Base-by-base conservation (phyloP, 495 filamentous ascomycete species). In the Penicillium cinerascens region DNA sequence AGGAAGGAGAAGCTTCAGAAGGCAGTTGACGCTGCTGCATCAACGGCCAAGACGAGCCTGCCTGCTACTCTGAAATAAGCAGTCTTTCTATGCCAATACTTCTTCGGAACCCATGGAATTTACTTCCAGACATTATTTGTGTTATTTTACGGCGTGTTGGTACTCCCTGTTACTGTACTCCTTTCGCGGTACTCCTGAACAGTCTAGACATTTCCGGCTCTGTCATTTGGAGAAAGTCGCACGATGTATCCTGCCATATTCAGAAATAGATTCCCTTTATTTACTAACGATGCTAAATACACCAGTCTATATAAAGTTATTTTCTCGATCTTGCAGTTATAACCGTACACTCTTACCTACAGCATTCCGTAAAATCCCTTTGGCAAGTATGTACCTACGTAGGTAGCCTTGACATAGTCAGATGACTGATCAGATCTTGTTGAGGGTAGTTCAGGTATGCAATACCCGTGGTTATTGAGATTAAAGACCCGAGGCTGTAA, bases 1-100 rank as follows among this genome's bases (percentile, higher is more conserved):
- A 81, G 81, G 61, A 79, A 82, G 37, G 76, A 88, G 58, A 85
- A 88, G 67, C 75, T 97, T 33, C 72, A 80, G 51, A 88, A 87
- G 65, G 77, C 83, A 5, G 85, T 83, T 13, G 79, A 78, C 27
- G 25, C 49, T 41, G 71, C 66, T 15, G 71, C 71, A 0, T 54
- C 59, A 25, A 66, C 59, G 58, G 72, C 74, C 17, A 72, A 72
- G 56, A 61, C 71, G 35, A 77, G 70, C 55, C 56, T 75, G 53
- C 71, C 72, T 13, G 71, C 59, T n/a, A 75, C 74, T 10, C 47
- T 75, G 56, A 77, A 77, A 68, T 77, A 69, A 60, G 52, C 45
- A 35, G 4, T 29, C 36, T 15, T 3, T 41, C 21, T 8, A 29
- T 25, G 20, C 22, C 11, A 40, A 45, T 43, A 50, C 44, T 60